Evolutionary conservation across 2,329 filamentous ascomycete species (phyloP).

Genomic region (Lomentospora prolificans): DNA sequence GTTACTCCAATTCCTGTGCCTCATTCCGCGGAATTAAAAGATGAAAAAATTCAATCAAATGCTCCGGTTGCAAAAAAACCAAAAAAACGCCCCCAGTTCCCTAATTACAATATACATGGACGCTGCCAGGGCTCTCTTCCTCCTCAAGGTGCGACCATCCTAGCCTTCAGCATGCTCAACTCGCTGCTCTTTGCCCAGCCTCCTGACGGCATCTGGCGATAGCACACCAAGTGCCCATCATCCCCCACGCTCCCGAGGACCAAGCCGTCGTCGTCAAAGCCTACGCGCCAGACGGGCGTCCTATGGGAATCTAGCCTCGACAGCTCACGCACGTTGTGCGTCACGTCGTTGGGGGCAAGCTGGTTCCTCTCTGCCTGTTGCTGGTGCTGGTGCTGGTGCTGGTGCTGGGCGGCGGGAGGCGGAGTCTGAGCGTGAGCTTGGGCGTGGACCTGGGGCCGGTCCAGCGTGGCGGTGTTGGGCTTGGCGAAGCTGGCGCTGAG

Average conservation of each 20-base stretch:
- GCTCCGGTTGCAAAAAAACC: too few species aligned
- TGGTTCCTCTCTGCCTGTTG: background rate
- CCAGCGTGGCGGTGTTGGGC: conserved; percentile 13
- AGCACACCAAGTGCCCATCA: conserved; percentile 57
- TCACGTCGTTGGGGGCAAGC: conserved; percentile 28
- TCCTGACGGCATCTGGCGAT: conserved; percentile 48
- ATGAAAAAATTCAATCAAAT: too few species aligned
- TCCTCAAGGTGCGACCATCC: conserved; percentile 32
- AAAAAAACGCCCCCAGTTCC: background rate
- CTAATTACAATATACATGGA: too few species aligned
- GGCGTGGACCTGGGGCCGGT: background rate
- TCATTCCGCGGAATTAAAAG: too few species aligned
- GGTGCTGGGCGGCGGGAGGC: conserved; percentile 23
- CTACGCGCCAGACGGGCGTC: conserved; percentile 65
- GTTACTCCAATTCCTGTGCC: too few species aligned
- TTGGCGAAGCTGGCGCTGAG: conserved; percentile 9
- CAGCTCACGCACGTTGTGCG: conserved; percentile 52
- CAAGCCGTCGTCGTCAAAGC: conserved; percentile 61
- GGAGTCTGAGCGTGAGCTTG: background rate
- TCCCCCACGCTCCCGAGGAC: conserved; percentile 68
- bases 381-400: conserved; percentile 23
- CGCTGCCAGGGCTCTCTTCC: too few species aligned
- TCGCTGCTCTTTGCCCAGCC: conserved; percentile 51
- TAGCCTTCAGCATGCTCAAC: conserved; percentile 46
- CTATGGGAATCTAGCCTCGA: conserved; percentile 58